Percentiles rank a stretch among this genome's conserved stretches.
Conservation (phyloP, 805 yeast species). For the Candida morakotiae region DNA sequence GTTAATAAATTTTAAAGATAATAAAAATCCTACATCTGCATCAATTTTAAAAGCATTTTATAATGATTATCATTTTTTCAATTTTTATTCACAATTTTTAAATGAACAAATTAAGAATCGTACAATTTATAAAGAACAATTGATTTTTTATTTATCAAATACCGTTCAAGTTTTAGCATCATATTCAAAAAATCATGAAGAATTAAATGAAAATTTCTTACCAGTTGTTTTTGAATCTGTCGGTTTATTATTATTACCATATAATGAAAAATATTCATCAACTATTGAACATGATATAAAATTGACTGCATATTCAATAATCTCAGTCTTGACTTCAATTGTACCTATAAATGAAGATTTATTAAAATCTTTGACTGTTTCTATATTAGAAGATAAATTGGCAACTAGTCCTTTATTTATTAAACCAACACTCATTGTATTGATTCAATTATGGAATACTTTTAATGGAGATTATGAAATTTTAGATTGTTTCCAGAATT, state of each 20-base stretch:
- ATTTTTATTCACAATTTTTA: constrained; percentile 58
- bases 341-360: constrained; percentile 47
- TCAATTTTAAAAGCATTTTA: constrained; percentile 69
- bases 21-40: constrained; percentile 60
- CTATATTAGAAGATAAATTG: constrained; percentile 24
- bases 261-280: constrained; percentile 24
- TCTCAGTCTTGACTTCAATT: constrained; percentile 74
- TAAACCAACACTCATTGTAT: constrained; percentile 34
- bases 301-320: constrained; percentile 76
- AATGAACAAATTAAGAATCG: constrained; percentile 47
- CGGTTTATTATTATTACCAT: constrained; percentile 46
- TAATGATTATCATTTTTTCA: constrained; percentile 63
- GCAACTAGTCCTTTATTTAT: constrained; percentile 16
- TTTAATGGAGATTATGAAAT: constrained; percentile 8
- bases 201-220: constrained; percentile 43
- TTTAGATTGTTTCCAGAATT: constrained; percentile 16
- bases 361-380: constrained; percentile 27
- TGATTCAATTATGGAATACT: constrained; percentile 39
- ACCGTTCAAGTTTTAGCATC: constrained; percentile 68
- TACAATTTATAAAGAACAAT: constrained; percentile 61
- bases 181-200: constrained; percentile 41
- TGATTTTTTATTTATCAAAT: constrained; percentile 75
- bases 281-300: constrained; percentile 51
- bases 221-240: constrained; percentile 57
- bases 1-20: constrained; percentile 63